Percentiles rank a stretch among this genome's conserved stretches.
Conservation (phyloP, 495 filamentous ascomycete species). For the Cercophora newfieldiana region DNA sequence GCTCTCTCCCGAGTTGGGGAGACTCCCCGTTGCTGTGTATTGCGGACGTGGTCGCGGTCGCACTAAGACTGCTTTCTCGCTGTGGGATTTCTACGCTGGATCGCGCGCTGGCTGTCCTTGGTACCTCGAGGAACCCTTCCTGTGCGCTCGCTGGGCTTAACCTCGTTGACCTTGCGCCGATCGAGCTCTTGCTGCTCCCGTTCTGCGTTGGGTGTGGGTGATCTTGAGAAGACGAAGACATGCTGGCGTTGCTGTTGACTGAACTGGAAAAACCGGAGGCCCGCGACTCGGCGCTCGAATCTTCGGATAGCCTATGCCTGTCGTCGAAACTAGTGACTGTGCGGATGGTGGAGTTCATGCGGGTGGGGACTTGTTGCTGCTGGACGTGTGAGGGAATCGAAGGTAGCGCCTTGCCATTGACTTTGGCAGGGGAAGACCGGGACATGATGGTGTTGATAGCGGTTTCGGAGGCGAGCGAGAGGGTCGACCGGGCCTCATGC, state of each 20-base stretch:
- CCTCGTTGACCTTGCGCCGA: slow-evolving; percentile 32
- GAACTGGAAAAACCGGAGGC: slow-evolving; percentile 52
- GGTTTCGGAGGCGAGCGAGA: slow-evolving; percentile 37
- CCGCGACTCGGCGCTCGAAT: slow-evolving; percentile 36
- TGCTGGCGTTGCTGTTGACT: slow-evolving; percentile 46
- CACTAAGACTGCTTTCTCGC: slow-evolving; percentile 32
- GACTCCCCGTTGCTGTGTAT: slow-evolving; percentile 13
- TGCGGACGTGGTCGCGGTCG: slow-evolving; percentile 11
- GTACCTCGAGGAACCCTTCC: slow-evolving; percentile 23
- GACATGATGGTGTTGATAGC: slow-evolving; percentile 40
- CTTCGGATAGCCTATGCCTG: slow-evolving; percentile 27
- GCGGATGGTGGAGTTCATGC: slow-evolving; percentile 48
- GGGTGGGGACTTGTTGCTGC: slow-evolving; percentile 19
- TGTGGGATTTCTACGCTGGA: slow-evolving; percentile 30
- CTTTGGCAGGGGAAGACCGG: slow-evolving; percentile 20
- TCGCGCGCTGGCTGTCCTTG: slow-evolving; percentile 7
- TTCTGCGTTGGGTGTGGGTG: slow-evolving; percentile 27
- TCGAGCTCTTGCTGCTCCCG: slow-evolving; percentile 18
- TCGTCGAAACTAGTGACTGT: slow-evolving; percentile 47
- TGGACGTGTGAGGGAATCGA: slow-evolving; percentile 10
- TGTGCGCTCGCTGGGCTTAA: slow-evolving; percentile 22
- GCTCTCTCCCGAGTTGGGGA: slow-evolving; percentile 28
- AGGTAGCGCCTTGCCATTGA: slow-evolving; percentile 25
- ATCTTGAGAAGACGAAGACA: slow-evolving; percentile 40
- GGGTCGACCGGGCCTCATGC: slow-evolving; percentile 30